Evolutionary conservation across 495 filamentous ascomycete genomes (phyloP), one percentile per base, ranked within the genome.

Genomic region (Jackrogersella multiformis): DNA sequence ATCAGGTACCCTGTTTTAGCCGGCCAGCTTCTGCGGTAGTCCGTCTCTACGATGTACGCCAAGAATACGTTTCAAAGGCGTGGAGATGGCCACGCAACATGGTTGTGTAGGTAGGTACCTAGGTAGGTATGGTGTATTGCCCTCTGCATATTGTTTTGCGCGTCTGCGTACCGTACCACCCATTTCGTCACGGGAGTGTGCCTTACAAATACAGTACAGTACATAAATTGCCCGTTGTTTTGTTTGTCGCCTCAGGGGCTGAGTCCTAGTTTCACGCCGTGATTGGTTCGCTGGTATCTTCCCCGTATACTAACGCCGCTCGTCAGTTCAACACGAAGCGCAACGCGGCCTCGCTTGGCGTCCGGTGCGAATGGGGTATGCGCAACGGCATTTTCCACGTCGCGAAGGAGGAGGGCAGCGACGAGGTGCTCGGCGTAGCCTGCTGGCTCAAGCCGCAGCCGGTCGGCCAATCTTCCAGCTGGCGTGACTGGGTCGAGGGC

Each of bases 361-460:
- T 88, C 1, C 86, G 88, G 61, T 88, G 88, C 71, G 78, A 72
- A 49, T 89, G 87, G 79, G 87, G 87, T 32, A 85, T 90, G 69
- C 80, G 81, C 58, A 82, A 85, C 72, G 86, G 81, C 46, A 83
- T 89, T 39, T 88, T 90, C 73, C 85, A 84, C 71, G 82, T 90
- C 45, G 88, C 88, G 28, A 88, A 86, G 75, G 80, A 86, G 53
- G 72, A 77, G 4, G 67, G 66, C 12, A 73, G 65, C 41, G 73
- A 77, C 38, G 78, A 79, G 26, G 79, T 90, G 30, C 78, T 89
- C 48, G 89, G 89, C 5, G 82, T 87, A 53, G 81, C 85, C 53
- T 88, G 87, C 82, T 91, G 88, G 89, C 77, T 87, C 45, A 79
- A 81, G 0, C 88, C 88, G 0, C 75, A 75, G 15, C 71, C 70